phyloP scores from a whole-genome alignment of 305 asterid species.

The Solanum chacoense region DNA sequence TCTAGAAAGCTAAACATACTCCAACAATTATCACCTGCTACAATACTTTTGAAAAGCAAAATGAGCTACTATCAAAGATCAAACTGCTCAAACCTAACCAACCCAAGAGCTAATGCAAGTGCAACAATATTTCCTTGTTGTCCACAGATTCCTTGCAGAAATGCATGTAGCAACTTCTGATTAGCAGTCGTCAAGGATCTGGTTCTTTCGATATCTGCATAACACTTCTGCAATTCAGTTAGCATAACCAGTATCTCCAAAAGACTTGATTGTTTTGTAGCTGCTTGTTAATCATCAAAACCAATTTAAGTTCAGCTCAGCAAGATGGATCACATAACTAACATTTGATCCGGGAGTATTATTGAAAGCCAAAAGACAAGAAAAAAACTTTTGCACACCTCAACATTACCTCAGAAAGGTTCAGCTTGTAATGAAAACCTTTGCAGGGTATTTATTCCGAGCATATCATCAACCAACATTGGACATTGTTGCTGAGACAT shows the following conservation, averaged over 20 bases:
- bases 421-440: constrained; percentile 81
- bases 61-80: neutral
- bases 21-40: neutral
- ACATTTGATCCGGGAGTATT: neutral
- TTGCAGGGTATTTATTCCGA: constrained; percentile 84
- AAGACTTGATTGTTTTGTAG: neutral
- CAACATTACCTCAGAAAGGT: constrained; percentile 84
- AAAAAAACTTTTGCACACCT: constrained; percentile 33
- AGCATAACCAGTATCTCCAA: neutral
- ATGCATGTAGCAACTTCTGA: neutral
- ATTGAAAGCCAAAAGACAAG: neutral
- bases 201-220: neutral
- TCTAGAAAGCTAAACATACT: neutral
- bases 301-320: neutral
- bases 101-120: neutral
- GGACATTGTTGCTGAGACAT: constrained; percentile 1
- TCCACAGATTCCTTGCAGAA: neutral
- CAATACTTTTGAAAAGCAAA: neutral
- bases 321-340: neutral
- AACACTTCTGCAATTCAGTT: neutral
- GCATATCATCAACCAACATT: constrained; percentile 97
- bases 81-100: neutral
- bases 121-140: neutral
- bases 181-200: neutral
- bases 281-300: neutral